Evolutionary conservation across 1,139 yeast genomes (phyloP).

Genomic region (Suhomyces panamericanus): DNA sequence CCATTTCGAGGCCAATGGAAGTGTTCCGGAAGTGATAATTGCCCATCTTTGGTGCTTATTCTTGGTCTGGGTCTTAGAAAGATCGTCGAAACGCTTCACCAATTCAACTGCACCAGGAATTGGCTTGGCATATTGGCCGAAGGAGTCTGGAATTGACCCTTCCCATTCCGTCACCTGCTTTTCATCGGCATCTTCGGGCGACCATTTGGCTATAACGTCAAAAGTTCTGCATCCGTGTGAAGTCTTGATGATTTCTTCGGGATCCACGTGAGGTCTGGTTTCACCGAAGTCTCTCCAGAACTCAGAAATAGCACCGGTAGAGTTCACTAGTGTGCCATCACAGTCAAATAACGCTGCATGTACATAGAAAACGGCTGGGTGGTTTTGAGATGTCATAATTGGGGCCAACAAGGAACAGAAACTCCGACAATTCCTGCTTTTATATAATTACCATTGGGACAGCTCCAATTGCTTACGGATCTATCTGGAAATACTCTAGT

Average conservation of each 20-base stretch:
- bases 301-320: slow-evolving; percentile 79
- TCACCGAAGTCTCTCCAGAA: slow-evolving; percentile 76
- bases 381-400: slow-evolving; percentile 21
- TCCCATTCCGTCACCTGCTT: slow-evolving; percentile 70
- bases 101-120: slow-evolving; percentile 73
- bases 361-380: slow-evolving; percentile 48
- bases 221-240: slow-evolving; percentile 83
- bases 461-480: too few relatives aligned
- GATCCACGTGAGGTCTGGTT: slow-evolving; percentile 67
- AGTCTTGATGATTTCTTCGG: slow-evolving; percentile 67
- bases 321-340: slow-evolving; percentile 81
- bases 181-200: slow-evolving; percentile 69
- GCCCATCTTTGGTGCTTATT: slow-evolving; percentile 63
- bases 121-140: slow-evolving; percentile 68
- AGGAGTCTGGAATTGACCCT: slow-evolving; percentile 68
- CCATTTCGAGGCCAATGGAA: slow-evolving; percentile 78
- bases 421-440: too few relatives aligned
- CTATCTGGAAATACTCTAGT: too few relatives aligned
- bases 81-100: slow-evolving; percentile 52
- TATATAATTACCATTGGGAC: too few relatives aligned
- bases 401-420: not conserved
- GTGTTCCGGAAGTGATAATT: slow-evolving; percentile 81
- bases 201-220: slow-evolving; percentile 72
- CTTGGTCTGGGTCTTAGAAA: slow-evolving; percentile 42
- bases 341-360: slow-evolving; percentile 69